phyloP scores from a whole-genome alignment of 2,329 filamentous ascomycete genomes.

The Claviceps sp. region DNA sequence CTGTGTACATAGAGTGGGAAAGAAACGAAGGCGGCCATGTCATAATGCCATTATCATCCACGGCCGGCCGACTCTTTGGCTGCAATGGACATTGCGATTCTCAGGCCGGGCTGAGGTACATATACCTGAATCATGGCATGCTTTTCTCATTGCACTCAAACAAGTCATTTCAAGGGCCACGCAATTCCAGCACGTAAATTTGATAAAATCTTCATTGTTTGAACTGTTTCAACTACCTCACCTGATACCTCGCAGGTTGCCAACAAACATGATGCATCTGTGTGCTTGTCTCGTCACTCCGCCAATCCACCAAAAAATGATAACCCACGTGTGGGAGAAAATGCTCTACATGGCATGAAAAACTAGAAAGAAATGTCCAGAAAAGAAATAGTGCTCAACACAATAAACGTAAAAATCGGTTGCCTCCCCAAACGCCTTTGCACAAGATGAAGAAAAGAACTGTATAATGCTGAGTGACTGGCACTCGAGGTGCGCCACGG shows the following conservation, averaged over 20 bases:
- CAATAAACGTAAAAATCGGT: neutral
- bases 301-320: neutral
- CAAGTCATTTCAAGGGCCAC: too few species aligned
- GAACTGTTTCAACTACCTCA: neutral
- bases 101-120: too few species aligned
- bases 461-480: neutral
- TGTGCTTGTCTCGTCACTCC: neutral
- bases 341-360: slow-evolving; percentile 1
- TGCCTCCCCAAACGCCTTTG: slow-evolving; percentile 4
- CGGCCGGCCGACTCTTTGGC: too few species aligned
- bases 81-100: too few species aligned
- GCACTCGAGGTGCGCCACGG: slow-evolving; percentile 1
- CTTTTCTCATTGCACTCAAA: too few species aligned
- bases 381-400: slow-evolving; percentile 1
- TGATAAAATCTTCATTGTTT: neutral
- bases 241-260: neutral
- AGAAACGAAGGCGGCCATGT: too few species aligned
- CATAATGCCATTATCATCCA: too few species aligned
- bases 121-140: too few species aligned
- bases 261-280: neutral
- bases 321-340: neutral
- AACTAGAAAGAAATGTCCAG: neutral
- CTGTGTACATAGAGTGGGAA: too few species aligned
- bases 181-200: too few species aligned
- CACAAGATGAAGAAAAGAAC: neutral